These are phyloP conservation scores for Pulveroboletus sp. DNA, from an alignment of 1,284 basidiomycete genomes.

Conservation along the genomic window DNA sequence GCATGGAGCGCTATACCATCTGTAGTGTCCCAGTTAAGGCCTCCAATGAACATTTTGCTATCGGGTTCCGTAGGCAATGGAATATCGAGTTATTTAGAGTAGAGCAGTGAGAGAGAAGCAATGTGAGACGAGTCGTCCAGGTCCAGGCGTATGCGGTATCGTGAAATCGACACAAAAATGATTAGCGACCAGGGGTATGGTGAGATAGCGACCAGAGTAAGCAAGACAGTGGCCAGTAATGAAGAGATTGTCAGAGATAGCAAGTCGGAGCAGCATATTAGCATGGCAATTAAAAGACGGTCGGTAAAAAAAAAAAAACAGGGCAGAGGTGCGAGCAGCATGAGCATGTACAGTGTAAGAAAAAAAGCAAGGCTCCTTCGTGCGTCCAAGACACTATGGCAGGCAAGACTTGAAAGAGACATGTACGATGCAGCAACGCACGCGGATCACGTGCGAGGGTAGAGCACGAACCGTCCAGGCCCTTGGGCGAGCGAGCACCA, in stretches of 20 bases:
- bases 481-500: conserved; percentile 19
- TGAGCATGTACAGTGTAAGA: conserved; percentile 28
- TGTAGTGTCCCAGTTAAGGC: conserved; percentile 97
- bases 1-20: conserved; percentile 71
- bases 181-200: conserved; percentile 38
- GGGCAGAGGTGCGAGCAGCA: conserved; percentile 14
- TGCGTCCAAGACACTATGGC: conserved; percentile 34
- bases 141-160: conserved; percentile 37
- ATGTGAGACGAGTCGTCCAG: conserved; percentile 32
- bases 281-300: conserved; percentile 30
- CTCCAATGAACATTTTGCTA: conserved; percentile 99
- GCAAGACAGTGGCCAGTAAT: conserved; percentile 40
- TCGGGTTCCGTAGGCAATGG: conserved; percentile 41
- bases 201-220: conserved; percentile 41
- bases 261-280: conserved; percentile 32
- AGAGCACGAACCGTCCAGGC: conserved; percentile 9
- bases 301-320: conserved; percentile 17
- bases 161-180: conserved; percentile 40
- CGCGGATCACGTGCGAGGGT: conserved; percentile 5
- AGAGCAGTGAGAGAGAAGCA: conserved; percentile 30
- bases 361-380: conserved; percentile 13
- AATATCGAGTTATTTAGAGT: conserved; percentile 37
- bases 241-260: conserved; percentile 37
- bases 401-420: conserved; percentile 17
- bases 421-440: conserved; percentile 17